Conservation (phyloP, 1,284 basidiomycete genomes). For the Tylopilus orsonianus region DNA sequence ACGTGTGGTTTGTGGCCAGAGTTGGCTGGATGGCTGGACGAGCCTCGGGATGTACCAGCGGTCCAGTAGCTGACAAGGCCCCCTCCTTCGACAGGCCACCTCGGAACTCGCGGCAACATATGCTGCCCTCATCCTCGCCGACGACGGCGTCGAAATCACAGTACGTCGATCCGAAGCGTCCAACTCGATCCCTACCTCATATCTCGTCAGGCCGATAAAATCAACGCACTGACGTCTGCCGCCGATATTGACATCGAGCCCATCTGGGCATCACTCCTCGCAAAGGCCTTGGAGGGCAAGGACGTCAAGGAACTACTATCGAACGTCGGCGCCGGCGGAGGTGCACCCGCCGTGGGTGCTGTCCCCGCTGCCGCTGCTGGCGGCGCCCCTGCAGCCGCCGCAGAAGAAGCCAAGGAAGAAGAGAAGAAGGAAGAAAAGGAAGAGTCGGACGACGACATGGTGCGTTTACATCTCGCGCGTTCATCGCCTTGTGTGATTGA, state of each 20-base stretch:
- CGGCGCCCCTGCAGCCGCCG: constrained; percentile 60
- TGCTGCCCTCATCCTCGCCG: constrained; percentile 94
- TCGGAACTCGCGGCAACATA: constrained; percentile 85
- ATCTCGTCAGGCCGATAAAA: constrained; percentile 79
- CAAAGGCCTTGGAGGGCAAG: constrained; percentile 98
- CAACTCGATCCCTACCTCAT: not conserved
- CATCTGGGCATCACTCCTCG: constrained; percentile 96
- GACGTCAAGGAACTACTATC: constrained; percentile 94
- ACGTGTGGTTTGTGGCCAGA: not conserved
- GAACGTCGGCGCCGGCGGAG: constrained; percentile 86
- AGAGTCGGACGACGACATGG: constrained; percentile 92
- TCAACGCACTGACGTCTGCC: constrained; percentile 78
- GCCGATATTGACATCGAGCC: constrained; percentile 89
- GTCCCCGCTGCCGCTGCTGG: constrained; percentile 54
- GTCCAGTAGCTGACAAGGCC: constrained; percentile 8
- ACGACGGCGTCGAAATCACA: constrained; percentile 96
- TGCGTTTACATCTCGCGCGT: constrained; percentile 40
- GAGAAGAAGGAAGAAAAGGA: constrained; percentile 90
- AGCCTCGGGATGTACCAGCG: constrained; percentile 15
- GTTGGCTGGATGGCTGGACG: constrained; percentile 22
- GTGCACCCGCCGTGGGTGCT: constrained; percentile 68
- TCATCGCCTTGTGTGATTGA: not conserved
- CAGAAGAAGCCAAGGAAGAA: constrained; percentile 63
- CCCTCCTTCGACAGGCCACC: constrained; percentile 43
- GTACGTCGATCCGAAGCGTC: constrained; percentile 53